Evolutionary conservation across 2,329 filamentous ascomycete genomes (phyloP), one percentile per base, ranked within the genome.

Genomic region (Biscogniauxia sp.): DNA sequence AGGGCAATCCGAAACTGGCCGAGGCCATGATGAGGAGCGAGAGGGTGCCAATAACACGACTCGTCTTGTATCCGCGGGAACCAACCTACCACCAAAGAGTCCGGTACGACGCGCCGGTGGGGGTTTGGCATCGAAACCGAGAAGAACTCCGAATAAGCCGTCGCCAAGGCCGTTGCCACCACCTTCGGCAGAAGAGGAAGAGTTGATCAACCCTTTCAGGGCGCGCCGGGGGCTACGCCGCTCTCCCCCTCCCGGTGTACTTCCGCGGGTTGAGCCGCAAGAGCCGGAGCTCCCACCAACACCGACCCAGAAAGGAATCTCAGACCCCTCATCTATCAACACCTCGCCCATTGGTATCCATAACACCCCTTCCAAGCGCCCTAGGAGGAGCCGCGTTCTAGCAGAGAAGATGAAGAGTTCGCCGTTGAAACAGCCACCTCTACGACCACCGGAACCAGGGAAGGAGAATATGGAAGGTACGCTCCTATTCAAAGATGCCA

Each of bases 271-370:
- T 2, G 73, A 73, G 6, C 64, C 71, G n/a, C 79, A 80, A 17
- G 86, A 90, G 66, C 87, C 87, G 1, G 86, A 89, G 54, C 78
- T 91, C 5, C 88, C 88, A 2, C 84, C 84, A 0, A 84, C 84
- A 0, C 81, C 82, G 0, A 78, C 79, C 28, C 77, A 82, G 54
- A 76, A 75, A 45, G 79, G 79, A 3, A 73, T 81, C 13, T 74
- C 76, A 1, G 85, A 88, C 60, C 79, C 82, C 11, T 61, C 69
- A 0, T 76, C 83, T 1, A 78, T 84, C 26, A 82, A 80, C 51
- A 83, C 82, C 2, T 84, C 84, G 7, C 83, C 85, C 0, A 72
- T 76, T 20, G 86, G 86, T 0, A 88, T 88, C 26, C 85, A 88
- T 61, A 81, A 81, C 55, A 86, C 83, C 15, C 84, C 85, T 0